A percentile compares a stretch with the other conserved stretches of the same genome.
Evolutionary conservation across 1,284 basidiomycete species (phyloP).

Genomic region (Pyrrhoderma lamaoense): DNA sequence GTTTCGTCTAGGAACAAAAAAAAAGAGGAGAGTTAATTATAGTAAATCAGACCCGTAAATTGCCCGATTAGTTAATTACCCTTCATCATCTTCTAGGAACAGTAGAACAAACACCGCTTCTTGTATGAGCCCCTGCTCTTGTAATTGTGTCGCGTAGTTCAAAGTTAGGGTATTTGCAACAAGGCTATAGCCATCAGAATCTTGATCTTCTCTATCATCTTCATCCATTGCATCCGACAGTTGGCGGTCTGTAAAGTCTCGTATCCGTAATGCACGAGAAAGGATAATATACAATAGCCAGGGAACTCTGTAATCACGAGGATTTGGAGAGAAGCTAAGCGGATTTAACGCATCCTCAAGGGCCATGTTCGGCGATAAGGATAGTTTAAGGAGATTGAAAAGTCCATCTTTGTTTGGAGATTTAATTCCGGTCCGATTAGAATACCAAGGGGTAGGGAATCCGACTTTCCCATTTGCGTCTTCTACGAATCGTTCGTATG

Average conservation of each 20-base stretch:
- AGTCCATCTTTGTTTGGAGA: conserved; percentile 55
- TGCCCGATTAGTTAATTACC: conserved; percentile 42
- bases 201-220: conserved; percentile 37
- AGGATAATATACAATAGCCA: conserved; percentile 95
- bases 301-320: conserved; percentile 74
- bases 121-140: conserved; percentile 73
- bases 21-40: conserved; percentile 22
- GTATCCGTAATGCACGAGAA: conserved; percentile 70
- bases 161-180: conserved; percentile 79
- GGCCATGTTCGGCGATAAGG: conserved; percentile 60
- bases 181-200: conserved; percentile 67
- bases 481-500: conserved; percentile 54
- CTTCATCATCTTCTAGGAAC: conserved; percentile 74
- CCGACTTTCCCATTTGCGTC: conserved; percentile 41
- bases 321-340: conserved; percentile 68
- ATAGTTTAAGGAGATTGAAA: conserved; percentile 77
- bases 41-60: neutral
- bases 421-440: conserved; percentile 30
- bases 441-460: conserved; percentile 66
- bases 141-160: conserved; percentile 84
- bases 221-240: conserved; percentile 34
- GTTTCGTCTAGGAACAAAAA: conserved; percentile 47
- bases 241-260: conserved; percentile 80
- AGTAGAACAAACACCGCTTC: conserved; percentile 87
- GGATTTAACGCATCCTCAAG: conserved; percentile 53